phyloP scores from a whole-genome alignment of 805 yeast genomes.

The Zygosaccharomyces kombuchaensis region DNA sequence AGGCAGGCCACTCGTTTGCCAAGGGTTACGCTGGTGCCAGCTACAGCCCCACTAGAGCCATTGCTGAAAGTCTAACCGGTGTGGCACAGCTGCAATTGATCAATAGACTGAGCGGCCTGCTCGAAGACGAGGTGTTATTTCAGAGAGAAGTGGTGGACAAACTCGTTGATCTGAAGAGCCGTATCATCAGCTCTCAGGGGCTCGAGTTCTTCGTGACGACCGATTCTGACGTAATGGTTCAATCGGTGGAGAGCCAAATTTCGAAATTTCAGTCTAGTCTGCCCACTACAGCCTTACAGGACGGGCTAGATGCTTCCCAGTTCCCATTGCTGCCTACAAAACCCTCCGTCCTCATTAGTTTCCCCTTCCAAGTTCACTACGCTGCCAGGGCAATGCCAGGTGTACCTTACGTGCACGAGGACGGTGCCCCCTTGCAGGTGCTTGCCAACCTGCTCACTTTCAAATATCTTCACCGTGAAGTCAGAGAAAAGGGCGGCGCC shows the following conservation, averaged over 20 bases:
- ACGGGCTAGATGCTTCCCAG: conserved; percentile 6
- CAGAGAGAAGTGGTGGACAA: conserved; percentile 61
- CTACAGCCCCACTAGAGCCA: conserved; percentile 53
- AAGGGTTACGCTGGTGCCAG: conserved; percentile 60
- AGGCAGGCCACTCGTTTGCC: conserved; percentile 85
- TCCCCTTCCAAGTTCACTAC: conserved; percentile 88
- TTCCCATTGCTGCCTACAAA: conserved; percentile 4
- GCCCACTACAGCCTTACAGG: conserved; percentile 18
- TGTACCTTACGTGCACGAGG: conserved; percentile 59
- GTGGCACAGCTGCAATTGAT: conserved; percentile 71
- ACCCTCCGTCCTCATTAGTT: conserved; percentile 48
- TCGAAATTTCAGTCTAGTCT: conserved; percentile 28
- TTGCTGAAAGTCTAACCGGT: conserved; percentile 68
- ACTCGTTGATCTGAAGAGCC: conserved; percentile 47
- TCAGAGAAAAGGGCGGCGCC: conserved; percentile 95
- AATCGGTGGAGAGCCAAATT: conserved; percentile 23
- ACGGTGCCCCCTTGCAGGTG: conserved; percentile 82
- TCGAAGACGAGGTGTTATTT: conserved; percentile 46
- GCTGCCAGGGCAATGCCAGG: conserved; percentile 67
- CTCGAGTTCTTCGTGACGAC: conserved; percentile 58
- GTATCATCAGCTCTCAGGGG: conserved; percentile 40
- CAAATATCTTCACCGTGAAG: conserved; percentile 79
- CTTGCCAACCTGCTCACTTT: conserved; percentile 76
- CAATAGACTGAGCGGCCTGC: conserved; percentile 48
- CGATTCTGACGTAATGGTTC: conserved; percentile 39